phyloP scores from a whole-genome alignment of 2,329 filamentous ascomycete genomes.

The Fusarium clavum region DNA sequence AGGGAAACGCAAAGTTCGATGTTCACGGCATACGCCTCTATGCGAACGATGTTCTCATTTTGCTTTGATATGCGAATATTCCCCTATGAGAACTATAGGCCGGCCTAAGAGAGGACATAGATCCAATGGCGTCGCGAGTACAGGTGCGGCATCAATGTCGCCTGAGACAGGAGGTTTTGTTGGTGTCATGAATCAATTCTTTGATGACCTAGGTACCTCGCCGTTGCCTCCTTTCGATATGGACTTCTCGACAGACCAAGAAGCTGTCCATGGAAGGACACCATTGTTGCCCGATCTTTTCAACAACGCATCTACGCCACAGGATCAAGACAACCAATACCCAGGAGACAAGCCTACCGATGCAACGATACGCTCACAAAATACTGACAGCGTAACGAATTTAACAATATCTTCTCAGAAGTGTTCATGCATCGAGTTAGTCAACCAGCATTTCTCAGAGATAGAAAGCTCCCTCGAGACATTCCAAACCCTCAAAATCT shows the following conservation, averaged over 20 bases:
- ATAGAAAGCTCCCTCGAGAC: conserved; percentile 16
- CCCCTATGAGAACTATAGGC: conserved; percentile 27
- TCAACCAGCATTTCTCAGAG: conserved; percentile 13
- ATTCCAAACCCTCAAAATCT: conserved; percentile 11
- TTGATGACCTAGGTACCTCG: not conserved
- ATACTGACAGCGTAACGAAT: not conserved
- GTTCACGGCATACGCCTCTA: conserved; percentile 28
- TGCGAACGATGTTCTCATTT: conserved; percentile 36
- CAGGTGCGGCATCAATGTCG: not conserved
- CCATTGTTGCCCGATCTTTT: not conserved
- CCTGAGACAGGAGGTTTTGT: not conserved
- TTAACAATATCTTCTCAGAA: not conserved
- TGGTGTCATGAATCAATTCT: conserved; percentile 19
- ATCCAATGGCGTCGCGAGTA: not conserved
- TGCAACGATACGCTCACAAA: not conserved
- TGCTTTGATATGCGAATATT: conserved; percentile 29
- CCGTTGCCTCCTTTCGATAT: conserved; percentile 1
- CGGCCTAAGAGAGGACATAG: not conserved
- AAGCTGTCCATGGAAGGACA: not conserved
- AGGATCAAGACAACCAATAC: not conserved
- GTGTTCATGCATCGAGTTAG: conserved; percentile 11
- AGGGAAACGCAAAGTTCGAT: conserved; percentile 34
- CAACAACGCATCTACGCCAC: rapidly evolving
- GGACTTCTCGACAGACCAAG: not conserved
- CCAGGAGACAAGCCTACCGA: not conserved